phyloP scores from a whole-genome alignment of 129 eudicot genomes.

The Cynara cardunculus region DNA sequence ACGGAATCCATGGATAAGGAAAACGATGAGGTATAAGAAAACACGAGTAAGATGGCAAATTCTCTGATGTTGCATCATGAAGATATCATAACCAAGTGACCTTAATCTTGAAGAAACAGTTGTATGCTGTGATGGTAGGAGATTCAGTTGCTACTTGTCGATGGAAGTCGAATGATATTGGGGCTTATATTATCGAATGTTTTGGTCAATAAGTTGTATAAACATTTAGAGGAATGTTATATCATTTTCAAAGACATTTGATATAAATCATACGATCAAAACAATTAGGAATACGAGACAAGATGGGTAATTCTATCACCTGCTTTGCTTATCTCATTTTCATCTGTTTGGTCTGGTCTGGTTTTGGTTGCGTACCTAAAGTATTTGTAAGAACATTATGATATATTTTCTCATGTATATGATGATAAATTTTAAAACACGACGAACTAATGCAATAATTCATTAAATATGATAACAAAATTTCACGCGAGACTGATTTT shows the following conservation, averaged over 20 bases:
- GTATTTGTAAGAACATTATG: too few species aligned
- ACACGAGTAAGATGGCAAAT: neutral
- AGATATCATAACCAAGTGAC: neutral
- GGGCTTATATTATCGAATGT: neutral
- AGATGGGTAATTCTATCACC: too few species aligned
- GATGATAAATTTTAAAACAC: too few species aligned
- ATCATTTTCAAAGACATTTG: neutral
- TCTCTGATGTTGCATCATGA: neutral
- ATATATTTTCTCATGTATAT: too few species aligned
- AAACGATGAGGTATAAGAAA: conserved; percentile 24
- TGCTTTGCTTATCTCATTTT: neutral
- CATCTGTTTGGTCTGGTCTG: neutral
- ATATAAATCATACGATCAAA: neutral
- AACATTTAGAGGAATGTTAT: neutral
- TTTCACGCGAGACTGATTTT: too few species aligned
- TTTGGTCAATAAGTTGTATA: neutral
- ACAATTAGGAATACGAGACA: too few species aligned
- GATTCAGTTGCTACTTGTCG: neutral
- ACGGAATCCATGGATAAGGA: conserved; percentile 64
- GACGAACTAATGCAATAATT: too few species aligned
- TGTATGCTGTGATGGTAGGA: neutral
- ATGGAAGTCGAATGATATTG: neutral
- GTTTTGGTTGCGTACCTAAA: neutral
- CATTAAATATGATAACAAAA: too few species aligned
- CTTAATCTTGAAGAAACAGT: neutral